Evolutionary conservation across 768 basidiomycete species (phyloP).

Genomic region (Boletus speciosus): DNA sequence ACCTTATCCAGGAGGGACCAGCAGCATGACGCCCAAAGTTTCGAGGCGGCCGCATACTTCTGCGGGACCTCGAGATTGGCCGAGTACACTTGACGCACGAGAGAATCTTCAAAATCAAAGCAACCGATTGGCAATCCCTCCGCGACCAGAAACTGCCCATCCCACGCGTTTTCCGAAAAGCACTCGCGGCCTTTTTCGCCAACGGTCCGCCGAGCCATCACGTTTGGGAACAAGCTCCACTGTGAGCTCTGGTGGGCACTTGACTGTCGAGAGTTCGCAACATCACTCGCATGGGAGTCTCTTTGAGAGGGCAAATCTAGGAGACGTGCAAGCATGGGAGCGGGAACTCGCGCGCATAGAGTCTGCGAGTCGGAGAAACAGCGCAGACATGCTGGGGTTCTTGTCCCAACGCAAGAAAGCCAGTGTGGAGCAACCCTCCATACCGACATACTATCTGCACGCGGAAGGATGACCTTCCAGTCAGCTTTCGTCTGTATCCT

Average conservation of each 20-base stretch:
- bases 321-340: conserved; percentile 68
- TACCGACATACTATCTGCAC: conserved; percentile 19
- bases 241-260: conserved; percentile 49
- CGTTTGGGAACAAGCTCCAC: conserved; percentile 34
- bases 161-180: conserved; percentile 14
- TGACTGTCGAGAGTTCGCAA: conserved; percentile 17
- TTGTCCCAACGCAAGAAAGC: conserved; percentile 27
- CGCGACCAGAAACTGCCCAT: conserved; percentile 29
- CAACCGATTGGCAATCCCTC: conserved; percentile 13
- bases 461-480: conserved; percentile 20
- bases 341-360: conserved; percentile 73
- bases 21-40: conserved; percentile 30
- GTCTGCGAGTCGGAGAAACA: conserved; percentile 48
- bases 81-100: conserved; percentile 27
- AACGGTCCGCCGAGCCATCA: conserved; percentile 19
- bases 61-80: conserved; percentile 64
- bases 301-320: conserved; percentile 27
- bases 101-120: conserved; percentile 13
- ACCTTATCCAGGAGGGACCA: conserved; percentile 28
- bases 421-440: conserved; percentile 18
- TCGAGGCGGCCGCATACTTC: conserved; percentile 67
- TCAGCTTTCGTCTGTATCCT: conserved; percentile 1
- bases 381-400: conserved; percentile 36
- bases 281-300: conserved; percentile 15
- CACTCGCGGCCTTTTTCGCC: conserved; percentile 18